Evolutionary conservation across 1,284 basidiomycete genomes (phyloP).

Genomic region (Anthracocystis walkeri): DNA sequence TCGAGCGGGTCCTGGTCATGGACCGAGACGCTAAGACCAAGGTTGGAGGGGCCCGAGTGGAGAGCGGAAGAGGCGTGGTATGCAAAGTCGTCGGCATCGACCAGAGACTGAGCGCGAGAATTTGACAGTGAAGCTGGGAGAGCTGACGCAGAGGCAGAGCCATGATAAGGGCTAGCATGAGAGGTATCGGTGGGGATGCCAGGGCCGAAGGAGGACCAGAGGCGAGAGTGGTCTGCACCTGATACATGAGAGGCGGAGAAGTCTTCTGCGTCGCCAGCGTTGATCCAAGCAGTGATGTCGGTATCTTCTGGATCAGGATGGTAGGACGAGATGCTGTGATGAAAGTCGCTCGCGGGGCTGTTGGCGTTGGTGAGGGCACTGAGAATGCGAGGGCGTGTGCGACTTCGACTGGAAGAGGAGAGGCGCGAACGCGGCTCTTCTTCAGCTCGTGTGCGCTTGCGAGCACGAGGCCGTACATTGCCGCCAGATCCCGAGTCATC

Average conservation of each 20-base stretch:
- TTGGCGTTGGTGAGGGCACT: constrained; percentile 41
- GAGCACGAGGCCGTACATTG: constrained; percentile 44
- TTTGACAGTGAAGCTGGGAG: constrained; percentile 30
- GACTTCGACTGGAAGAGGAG: constrained; percentile 47
- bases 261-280: constrained; percentile 47
- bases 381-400: constrained; percentile 37
- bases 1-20: constrained; percentile 25
- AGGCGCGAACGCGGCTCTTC: constrained; percentile 44
- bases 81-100: constrained; percentile 40
- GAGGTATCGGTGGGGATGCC: constrained; percentile 25
- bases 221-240: constrained; percentile 34
- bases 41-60: constrained; percentile 32
- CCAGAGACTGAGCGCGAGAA: constrained; percentile 34
- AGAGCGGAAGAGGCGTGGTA: constrained; percentile 31
- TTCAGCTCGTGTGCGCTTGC: constrained; percentile 46
- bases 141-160: constrained; percentile 20
- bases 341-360: constrained; percentile 49
- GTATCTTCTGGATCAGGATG: constrained; percentile 48
- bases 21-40: constrained; percentile 33
- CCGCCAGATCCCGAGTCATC: constrained; percentile 52
- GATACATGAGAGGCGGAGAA: constrained; percentile 22
- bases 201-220: constrained; percentile 50
- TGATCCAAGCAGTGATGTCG: constrained; percentile 56
- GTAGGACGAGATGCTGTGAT: constrained; percentile 47
- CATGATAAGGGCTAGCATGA: constrained; percentile 34